A percentile compares a stretch with the other conserved stretches of the same genome.
Evolutionary conservation across 2,329 filamentous ascomycete species (phyloP).

Genomic region (Paracoccidioides lutzii): DNA sequence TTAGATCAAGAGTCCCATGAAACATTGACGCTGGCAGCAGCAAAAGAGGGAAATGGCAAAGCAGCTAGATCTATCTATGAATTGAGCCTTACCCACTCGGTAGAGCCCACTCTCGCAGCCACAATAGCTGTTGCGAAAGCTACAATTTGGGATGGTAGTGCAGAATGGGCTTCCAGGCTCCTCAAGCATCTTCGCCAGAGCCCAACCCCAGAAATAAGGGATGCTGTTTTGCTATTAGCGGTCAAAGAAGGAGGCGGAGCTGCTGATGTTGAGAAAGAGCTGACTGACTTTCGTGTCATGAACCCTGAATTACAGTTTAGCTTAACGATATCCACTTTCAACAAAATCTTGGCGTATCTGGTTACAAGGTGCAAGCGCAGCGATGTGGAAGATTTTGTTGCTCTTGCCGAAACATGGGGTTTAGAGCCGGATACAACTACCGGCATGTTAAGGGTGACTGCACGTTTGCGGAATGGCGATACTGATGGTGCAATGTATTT

Average conservation of each 20-base stretch:
- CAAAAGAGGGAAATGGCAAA: conserved; percentile 42
- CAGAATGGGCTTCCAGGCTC: conserved; percentile 49
- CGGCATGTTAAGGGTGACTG: conserved; percentile 60
- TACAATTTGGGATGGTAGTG: conserved; percentile 45
- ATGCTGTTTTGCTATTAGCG: conserved; percentile 63
- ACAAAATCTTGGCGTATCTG: conserved; percentile 60
- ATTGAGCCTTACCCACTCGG: conserved; percentile 29
- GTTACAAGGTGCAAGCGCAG: conserved; percentile 57
- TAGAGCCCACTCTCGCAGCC: conserved; percentile 33
- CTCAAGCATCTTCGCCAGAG: conserved; percentile 38
- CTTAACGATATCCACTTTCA: conserved; percentile 61
- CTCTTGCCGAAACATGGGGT: conserved; percentile 51
- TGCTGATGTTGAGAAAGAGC: conserved; percentile 60
- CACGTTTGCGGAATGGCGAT: conserved; percentile 61
- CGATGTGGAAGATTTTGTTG: conserved; percentile 59
- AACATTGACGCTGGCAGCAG: conserved; percentile 51
- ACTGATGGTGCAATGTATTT: conserved; percentile 46
- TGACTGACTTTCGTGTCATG: conserved; percentile 48
- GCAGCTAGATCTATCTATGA: conserved; percentile 57
- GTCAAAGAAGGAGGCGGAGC: conserved; percentile 58
- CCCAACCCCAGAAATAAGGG: conserved; percentile 49
- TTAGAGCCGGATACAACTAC: conserved; percentile 58
- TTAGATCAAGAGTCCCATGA: conserved; percentile 31
- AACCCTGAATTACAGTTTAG: conserved; percentile 33
- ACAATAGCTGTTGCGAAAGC: conserved; percentile 48